Base-by-base conservation (phyloP, 2,329 filamentous ascomycete genomes). In the Aspergillus caelatus region DNA sequence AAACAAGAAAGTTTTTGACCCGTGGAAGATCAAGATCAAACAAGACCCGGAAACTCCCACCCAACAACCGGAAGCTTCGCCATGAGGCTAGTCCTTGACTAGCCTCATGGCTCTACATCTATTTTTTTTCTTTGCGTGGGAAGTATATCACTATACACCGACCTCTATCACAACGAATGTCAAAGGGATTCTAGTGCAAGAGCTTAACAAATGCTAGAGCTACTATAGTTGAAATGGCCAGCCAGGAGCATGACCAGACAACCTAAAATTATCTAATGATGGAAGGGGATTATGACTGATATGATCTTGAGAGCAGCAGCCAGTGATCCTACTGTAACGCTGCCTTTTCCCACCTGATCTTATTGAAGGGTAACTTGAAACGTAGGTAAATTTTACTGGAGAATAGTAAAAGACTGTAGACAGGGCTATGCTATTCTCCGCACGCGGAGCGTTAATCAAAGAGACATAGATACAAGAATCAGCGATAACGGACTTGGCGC, bases 381-480 rank as follows among this genome's bases (percentile, higher is more conserved):
- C 8, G 8, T 23, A n/a, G 16, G 7, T 52, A 19, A 32, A 32
- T 19, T 32, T 52, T 39, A 55, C 34, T 55, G 32, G 52, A 32
- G 48, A 57, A 58, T 43, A 55, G 50, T n/a, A 52, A 26, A 53
- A 55, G 46, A 56, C 54, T 62, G 59, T 68, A 63, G 65, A 66
- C 64, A 67, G 46, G 58, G 57, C 65, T 65, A 66, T 62, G 66
- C 61, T 63, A 58, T 58, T 69, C 60, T 64, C 65, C 60, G 36
- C 61, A 50, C 59, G 57, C 11, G 52, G 56, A 60, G 41, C 28
- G 41, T 45, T 39, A 57, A 58, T 62, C 26, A 57, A 58, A 65
- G 52, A 54, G 30, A 55, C 58, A 69, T 67, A 67, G 62, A 64
- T 66, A 66, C 60, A 68, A 62, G 56, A 58, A 60, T 54, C 60